These are phyloP conservation scores for Termitomyces sp. DNA, from an alignment of 1,284 basidiomycete species.

Conservation along the genomic window DNA sequence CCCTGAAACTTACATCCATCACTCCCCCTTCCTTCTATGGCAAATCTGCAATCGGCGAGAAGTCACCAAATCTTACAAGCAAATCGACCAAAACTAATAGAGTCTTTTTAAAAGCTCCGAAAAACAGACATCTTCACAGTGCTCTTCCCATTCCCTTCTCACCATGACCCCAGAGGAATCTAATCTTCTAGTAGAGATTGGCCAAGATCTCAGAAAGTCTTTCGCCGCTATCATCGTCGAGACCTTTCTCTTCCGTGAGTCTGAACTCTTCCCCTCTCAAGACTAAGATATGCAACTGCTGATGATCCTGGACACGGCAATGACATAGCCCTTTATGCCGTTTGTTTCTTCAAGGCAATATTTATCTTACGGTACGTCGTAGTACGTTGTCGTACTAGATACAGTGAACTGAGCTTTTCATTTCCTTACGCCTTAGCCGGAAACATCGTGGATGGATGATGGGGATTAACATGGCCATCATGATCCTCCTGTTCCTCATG, in stretches of 20 bases:
- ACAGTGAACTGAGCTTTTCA: too few species aligned
- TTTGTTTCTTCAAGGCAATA: conserved; percentile 5
- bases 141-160: background rate
- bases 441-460: conserved; percentile 2
- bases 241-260: conserved; percentile 8
- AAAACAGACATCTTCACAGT: background rate
- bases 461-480: conserved; percentile 3
- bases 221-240: conserved; percentile 6
- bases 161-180: conserved; percentile 4
- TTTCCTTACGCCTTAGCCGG: background rate
- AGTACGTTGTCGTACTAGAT: background rate
- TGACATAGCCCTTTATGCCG: background rate
- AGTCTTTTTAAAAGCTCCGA: background rate
- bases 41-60: background rate
- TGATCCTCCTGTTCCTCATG: conserved; percentile 7
- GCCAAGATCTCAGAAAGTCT: background rate
- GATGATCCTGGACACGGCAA: background rate
- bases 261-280: background rate
- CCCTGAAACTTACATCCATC: too few species aligned
- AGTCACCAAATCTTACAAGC: background rate
- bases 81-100: background rate
- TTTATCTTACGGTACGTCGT: background rate
- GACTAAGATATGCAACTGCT: background rate
- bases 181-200: background rate
- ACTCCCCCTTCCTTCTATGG: background rate